Evolutionary conservation across 2,329 filamentous ascomycete genomes (phyloP), one percentile per base, ranked within the genome.

Genomic region (Phaeosphaeriaceae sp.): DNA sequence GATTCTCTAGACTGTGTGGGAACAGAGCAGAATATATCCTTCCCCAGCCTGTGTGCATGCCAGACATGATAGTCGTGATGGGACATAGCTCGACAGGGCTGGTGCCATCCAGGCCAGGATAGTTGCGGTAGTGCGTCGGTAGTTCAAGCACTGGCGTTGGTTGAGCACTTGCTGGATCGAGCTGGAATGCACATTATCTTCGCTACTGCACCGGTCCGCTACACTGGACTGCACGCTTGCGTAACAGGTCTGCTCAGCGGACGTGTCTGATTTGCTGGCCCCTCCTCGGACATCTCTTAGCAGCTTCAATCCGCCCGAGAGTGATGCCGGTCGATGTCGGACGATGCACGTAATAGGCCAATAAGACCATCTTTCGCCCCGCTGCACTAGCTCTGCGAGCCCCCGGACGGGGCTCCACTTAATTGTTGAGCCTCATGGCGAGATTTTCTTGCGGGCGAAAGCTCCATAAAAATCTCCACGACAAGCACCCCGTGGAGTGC

Each of bases 391-490:
- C 31, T 36, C 31, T 36, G 31, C 31, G 31, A 36, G 31, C 5
- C 31, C 31, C 31, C 10, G 31, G 15, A 11, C 10, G 31, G 31
- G 11, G 56, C 52, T 60, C 68, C 67, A 68, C 65, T 61, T 52
- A 19, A 53, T 58, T 61, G 60, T 71, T 70, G 68, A 72, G 69
- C 69, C 69, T 69, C 67, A 72, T 58, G 62, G 44, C 58, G 54
- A 63, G 56, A 52, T 53, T 56, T 48, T 47, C 49, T 50, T 61
- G 52, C 54, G 57, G 25, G 53, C 47, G 41, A 44, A 54, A 56
- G 57, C 63, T 63, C 66, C 56, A 65, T 60, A 65, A 47, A 54
- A 65, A 59, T 67, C 64, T 67, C 69, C 67, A 58, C 58, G 48
- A 52, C 31, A 48, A 58, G 50, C 51, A 65, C 66, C 67, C 69